Base-by-base conservation (phyloP, 2,329 filamentous ascomycete genomes). In the Fusarium redolens region DNA sequence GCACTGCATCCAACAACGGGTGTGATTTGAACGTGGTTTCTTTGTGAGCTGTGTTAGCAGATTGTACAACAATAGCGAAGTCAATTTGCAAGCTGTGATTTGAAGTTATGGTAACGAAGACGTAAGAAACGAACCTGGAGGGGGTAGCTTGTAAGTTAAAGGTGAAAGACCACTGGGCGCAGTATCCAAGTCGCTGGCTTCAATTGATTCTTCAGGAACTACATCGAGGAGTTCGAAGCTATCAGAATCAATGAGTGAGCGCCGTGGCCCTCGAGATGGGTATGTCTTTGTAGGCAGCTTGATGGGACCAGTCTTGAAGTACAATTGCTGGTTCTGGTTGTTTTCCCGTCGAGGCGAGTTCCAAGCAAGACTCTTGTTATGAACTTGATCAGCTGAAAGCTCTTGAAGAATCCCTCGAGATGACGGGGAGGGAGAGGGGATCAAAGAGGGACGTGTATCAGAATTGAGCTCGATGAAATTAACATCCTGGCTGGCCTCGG, bases 141-240 rank as follows among this genome's bases (percentile, higher is more conserved):
- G 31, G 20, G 38, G 61, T 31, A 33, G 37, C 18, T 52, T 55
- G 13, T 69, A 40, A 56, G 33, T 28, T 41, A 50, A 56, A 43
- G 43, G 43, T 40, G 55, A 54, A 33, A 57, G 64, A 17, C 33
- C 51, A 20, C 13, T 43, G 48, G 66, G 45, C n/a, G 60, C 47
- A 64, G 48, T 41, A 61, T 38, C 44, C 54, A 56, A 62, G 45
- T 54, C 37, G 56, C 31, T 57, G 31, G 72, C 61, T 33, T 61
- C 48, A 52, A 62, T 71, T 44, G 76, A 64, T 65, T 81, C 80
- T 54, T 81, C 80, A 41, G 74, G 65, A n/a, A 81, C 79, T 18
- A 73, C 74, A 72, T 78, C 76, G 33, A 82, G 76, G 54, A 80
- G 79, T 61, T 80, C 78, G 64, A 82, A 83, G 3, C 75, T 80